Evolutionary conservation across 2,329 filamentous ascomycete genomes (phyloP), one percentile per base, ranked within the genome.

Genomic region (Ophiostoma perfectum): DNA sequence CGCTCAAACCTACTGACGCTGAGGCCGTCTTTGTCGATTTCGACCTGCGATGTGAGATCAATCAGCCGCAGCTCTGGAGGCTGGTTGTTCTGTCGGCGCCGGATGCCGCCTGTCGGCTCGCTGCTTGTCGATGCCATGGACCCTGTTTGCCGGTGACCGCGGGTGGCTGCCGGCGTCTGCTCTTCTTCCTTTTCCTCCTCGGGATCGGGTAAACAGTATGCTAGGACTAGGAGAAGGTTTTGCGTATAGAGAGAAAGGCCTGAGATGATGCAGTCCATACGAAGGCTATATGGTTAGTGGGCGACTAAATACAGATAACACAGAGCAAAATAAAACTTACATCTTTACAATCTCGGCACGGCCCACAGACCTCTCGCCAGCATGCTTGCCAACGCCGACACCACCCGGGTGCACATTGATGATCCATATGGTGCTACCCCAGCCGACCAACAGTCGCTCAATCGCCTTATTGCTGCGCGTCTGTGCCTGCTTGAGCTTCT

Each of bases 241-340:
- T 92, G 92, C 76, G 93, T 97, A 87, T 97, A 98, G 79, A 99
- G 84, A 72, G 94, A 96, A 78, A 99, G 90, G 75, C 95, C 95
- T 77, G 95, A 97, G 82, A 99, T 92, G 78, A 97, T 93, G 82
- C 95, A 98, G 81, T 99, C 95, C 79, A 95, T 96, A 75, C 93
- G 91, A 79, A 98, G 86, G 79, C 90, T 93, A 72, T 3, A 3
- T 8, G 5, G 27, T 68, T 38, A 71, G 68, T 27, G 27, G 27
- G 27, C 27, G 27, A 27, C 27, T 27, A 27, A 27, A 27, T 27
- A 27, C 27, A 27, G 27, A 27, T 27, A 27, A 27, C 27, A 27
- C 2, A 27, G 27, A 27, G 27, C 8, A 47, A 16, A 60, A 9
- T 6, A 18, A 9, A 36, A 64, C 66, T 84, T 77, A 96, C 91